These are phyloP conservation scores for Penicillium psychrosexuale DNA, from an alignment of 2,329 filamentous ascomycete genomes.

Conservation along the genomic window DNA sequence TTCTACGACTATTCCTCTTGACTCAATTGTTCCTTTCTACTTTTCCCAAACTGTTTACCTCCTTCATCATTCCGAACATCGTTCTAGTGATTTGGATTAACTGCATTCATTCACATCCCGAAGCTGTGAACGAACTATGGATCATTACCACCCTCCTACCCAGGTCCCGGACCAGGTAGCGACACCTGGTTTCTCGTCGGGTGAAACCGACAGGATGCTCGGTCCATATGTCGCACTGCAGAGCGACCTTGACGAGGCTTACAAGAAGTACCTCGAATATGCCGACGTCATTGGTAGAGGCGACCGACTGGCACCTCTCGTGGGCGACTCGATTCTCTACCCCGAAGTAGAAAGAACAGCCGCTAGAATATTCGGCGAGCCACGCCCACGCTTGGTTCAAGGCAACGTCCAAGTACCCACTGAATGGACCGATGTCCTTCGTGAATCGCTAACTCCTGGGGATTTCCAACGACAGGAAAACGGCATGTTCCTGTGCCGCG, in stretches of 20 bases:
- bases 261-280: background rate
- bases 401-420: background rate
- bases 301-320: background rate
- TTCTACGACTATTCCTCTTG: too few relatives aligned
- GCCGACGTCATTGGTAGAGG: background rate
- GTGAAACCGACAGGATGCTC: too few relatives aligned
- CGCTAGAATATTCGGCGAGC: background rate
- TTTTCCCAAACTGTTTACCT: too few relatives aligned
- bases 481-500: background rate
- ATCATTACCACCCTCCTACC: too few relatives aligned
- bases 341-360: background rate
- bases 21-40: too few relatives aligned
- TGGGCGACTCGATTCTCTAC: background rate
- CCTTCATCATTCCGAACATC: too few relatives aligned
- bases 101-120: background rate
- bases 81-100: too few relatives aligned
- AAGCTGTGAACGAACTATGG: background rate
- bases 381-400: background rate
- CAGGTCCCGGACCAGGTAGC: background rate
- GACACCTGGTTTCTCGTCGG: background rate
- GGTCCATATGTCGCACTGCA: background rate
- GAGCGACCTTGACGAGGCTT: background rate
- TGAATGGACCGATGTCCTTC: background rate
- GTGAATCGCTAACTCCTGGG: background rate
- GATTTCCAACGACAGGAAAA: background rate